Evolutionary conservation across 176 grass and related monocot genomes (phyloP), one percentile per base, ranked within the genome.

Genomic region (Avena eriantha): DNA sequence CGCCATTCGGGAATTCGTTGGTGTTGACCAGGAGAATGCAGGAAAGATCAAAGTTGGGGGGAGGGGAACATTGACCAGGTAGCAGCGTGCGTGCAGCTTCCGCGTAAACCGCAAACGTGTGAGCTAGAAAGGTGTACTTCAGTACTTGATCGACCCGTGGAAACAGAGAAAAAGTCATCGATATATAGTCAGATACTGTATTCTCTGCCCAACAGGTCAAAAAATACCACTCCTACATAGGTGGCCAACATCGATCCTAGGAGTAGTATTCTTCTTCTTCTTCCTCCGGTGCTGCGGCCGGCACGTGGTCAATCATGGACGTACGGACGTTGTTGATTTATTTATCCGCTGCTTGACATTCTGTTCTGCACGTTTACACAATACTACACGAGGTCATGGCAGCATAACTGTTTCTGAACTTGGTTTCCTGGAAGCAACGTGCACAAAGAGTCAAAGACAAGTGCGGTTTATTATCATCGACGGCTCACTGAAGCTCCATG

Each of bases 21-120:
- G 54, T 73, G 67, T 66, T 69, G 74, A 69, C 21, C 71, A 65
- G 10, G 47, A 12, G 14, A 15, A 31, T n/a, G 17, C 21, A 64
- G 29, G 55, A 73, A 76, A 31, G n/a, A 65, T 66, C 79, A 76
- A 76, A 76, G 22, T 51, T 82, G n/a, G 19, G n/a, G 74, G 45
- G 29, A 35, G 21, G 45, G 36, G 26, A 76, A 66, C 47, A 87
- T 87, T 66, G 69, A 87, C 85, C 57, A 0, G 53, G 14, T 11
- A 10, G 7, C 14, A 16, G 33, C 11, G 43, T 74, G 71, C 43
- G 43, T 74, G 45, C 23, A 34, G 60, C 61, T 85, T 24, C 29
- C 7, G 10, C n/a, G 13, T 4, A 22, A 22, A 2, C 15, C 24
- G 43, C 43, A 11, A 11, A 34, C 3, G 24, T 50, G 78, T 82